These are phyloP conservation scores for Backusella morwellensis DNA, from an alignment of 192 early-diverging fungal genomes.

Conservation along the genomic window DNA sequence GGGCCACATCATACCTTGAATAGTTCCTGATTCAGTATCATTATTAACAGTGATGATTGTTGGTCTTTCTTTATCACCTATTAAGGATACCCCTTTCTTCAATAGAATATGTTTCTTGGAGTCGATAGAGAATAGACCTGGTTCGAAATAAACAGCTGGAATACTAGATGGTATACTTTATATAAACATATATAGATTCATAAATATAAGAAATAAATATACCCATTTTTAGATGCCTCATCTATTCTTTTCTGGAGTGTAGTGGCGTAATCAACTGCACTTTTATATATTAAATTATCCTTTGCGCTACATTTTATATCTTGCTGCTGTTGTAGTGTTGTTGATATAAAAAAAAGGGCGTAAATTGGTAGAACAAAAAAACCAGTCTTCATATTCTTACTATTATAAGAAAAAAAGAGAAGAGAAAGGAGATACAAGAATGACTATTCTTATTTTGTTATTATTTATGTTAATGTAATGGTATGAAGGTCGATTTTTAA, in stretches of 20 bases:
- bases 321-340: background rate
- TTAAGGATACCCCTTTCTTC: slow-evolving; percentile 7
- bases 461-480: background rate
- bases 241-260: slow-evolving; percentile 9
- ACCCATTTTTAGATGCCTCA: slow-evolving; percentile 1
- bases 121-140: background rate
- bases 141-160: background rate
- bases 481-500: background rate
- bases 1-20: slow-evolving; percentile 7
- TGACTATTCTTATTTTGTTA: background rate
- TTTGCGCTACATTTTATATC: background rate
- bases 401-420: background rate
- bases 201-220: background rate
- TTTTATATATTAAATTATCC: background rate
- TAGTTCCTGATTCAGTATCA: background rate
- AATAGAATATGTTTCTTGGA: background rate
- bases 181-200: background rate
- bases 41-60: slow-evolving; percentile 7
- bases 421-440: background rate
- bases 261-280: background rate
- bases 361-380: background rate
- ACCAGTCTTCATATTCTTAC: background rate
- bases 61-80: slow-evolving; percentile 4
- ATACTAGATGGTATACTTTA: background rate
- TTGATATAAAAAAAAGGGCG: background rate